Evolutionary conservation across 306 rosid genomes (phyloP), one percentile per base, ranked within the genome.

Genomic region (Trichosanthes truncata): DNA sequence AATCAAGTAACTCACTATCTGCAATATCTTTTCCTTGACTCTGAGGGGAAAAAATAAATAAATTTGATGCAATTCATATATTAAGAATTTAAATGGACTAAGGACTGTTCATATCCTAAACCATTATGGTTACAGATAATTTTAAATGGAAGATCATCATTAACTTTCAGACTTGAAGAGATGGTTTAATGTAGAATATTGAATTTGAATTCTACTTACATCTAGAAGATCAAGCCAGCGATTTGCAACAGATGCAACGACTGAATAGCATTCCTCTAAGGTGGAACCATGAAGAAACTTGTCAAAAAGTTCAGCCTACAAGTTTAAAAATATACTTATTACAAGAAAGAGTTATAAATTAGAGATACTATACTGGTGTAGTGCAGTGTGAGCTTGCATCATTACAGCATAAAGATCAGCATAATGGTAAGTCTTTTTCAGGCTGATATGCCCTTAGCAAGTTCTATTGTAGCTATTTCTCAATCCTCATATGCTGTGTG

Each of bases 141-240:
- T 43, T 43, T 43, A 43, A 69, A 13, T 8, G 15, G 20, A 43
- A 69, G 55, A 69, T 45, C 76, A 15, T 45, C 76, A 69, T 10
- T 68, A 7, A 38, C 29, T 29, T 67, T 67, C 74, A 36, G 49
- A 38, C 23, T 63, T 31, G 1, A 26, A 60, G 36, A 62, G 9
- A 65, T 35, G 52, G 41, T 41, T 41, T 41, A 41, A 45, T 38
- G 25, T 71, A 13, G 56, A 68, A 72, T 72, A 45, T 25, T 25
- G 59, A 72, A 82, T 78, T 74, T 20, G 61, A 66, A 46, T 43
- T 76, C 83, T 59, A 72, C 97, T 33, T 92, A 95, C 98, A 89
- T 95, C 98, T 84, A 95, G 97, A 84, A 92, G 97, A 88, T 92
- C 98, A 40, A 95, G 97, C 98, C 98, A 95, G 79, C 87, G 84